phyloP scores from a whole-genome alignment of 345 rosid species.

The sweet orange (Citrus sinensis) region DNA sequence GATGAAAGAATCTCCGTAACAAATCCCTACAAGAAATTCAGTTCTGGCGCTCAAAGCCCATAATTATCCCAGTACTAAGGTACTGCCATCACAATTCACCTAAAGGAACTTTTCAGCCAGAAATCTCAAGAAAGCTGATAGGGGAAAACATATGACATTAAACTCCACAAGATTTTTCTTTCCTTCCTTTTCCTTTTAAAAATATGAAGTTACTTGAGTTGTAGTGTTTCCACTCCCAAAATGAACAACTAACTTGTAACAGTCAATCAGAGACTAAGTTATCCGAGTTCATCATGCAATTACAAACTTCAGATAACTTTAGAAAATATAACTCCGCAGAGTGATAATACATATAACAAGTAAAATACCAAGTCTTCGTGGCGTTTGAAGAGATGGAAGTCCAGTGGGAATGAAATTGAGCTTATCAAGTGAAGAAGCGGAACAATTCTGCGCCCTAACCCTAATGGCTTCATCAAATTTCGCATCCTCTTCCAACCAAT shows the following conservation, averaged over 20 bases:
- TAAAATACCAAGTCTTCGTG: slow-evolving; percentile 21
- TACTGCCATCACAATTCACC: neutral
- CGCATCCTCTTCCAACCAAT: slow-evolving; percentile 40
- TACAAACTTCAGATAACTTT: neutral
- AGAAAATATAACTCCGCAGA: neutral
- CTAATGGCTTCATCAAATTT: slow-evolving; percentile 32
- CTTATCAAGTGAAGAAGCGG: slow-evolving; percentile 28
- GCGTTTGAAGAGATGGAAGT: slow-evolving; percentile 38
- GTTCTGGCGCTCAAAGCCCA: neutral
- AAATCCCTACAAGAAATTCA: neutral
- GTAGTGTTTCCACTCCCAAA: neutral
- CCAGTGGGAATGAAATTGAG: slow-evolving; percentile 38
- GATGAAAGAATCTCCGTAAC: neutral
- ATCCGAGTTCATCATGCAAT: neutral
- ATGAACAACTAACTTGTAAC: neutral
- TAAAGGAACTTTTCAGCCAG: neutral
- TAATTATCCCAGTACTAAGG: neutral
- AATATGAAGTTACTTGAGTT: neutral
- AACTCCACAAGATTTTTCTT: neutral
- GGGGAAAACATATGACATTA: neutral
- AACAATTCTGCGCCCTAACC: slow-evolving; percentile 23
- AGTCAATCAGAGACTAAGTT: neutral
- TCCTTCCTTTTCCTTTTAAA: neutral
- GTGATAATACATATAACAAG: neutral
- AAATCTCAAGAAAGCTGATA: neutral